Evolutionary conservation across 2,329 filamentous ascomycete species (phyloP).

Genomic region (Coniochaeta ligniaria): DNA sequence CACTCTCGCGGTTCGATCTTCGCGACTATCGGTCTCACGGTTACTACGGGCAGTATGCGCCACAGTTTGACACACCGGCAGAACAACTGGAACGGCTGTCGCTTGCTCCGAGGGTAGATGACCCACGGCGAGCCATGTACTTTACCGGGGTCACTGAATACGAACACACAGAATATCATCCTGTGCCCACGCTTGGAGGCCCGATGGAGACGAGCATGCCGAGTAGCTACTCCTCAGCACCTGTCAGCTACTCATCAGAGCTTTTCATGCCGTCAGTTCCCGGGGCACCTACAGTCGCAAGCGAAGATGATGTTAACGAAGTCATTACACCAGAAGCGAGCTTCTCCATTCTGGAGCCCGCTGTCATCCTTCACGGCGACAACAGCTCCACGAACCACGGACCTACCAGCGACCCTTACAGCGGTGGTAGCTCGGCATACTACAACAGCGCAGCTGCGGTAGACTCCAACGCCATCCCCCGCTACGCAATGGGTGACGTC

Average conservation of each 20-base stretch:
- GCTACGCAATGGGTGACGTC: neutral
- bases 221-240: neutral
- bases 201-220: neutral
- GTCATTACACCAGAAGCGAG: neutral
- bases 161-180: neutral
- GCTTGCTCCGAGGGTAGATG: neutral
- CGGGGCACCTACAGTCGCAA: neutral
- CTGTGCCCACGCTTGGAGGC: neutral
- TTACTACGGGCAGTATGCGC: neutral
- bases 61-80: neutral
- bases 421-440: neutral
- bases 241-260: neutral
- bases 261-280: neutral
- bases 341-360: neutral
- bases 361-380: neutral
- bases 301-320: neutral
- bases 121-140: neutral
- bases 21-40: neutral
- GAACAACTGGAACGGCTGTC: neutral
- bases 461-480: neutral
- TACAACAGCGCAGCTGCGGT: neutral
- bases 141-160: neutral
- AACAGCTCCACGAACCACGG: neutral
- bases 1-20: neutral
- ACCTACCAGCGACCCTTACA: neutral